Conservation (phyloP, 2,329 filamentous ascomycete species). For the Dothideomycetes sp. region DNA sequence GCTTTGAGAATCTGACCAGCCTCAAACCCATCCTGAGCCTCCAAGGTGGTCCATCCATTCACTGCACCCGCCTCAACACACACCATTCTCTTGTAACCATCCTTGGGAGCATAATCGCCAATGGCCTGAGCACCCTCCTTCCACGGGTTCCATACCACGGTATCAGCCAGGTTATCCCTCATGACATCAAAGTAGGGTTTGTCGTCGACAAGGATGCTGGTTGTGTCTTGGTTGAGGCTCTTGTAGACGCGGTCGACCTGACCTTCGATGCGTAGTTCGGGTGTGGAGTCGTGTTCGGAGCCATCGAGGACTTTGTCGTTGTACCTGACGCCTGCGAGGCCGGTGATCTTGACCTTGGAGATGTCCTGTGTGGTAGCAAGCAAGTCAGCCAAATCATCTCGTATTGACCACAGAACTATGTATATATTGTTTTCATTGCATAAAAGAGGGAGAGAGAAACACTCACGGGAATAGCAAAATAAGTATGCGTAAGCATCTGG, state of each 20-base stretch:
- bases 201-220: slow-evolving; percentile 52
- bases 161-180: slow-evolving; percentile 74
- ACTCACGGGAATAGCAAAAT: slow-evolving; percentile 67
- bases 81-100: slow-evolving; percentile 86
- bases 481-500: slow-evolving; percentile 84
- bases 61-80: slow-evolving; percentile 89
- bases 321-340: slow-evolving; percentile 67
- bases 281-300: slow-evolving; percentile 52
- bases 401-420: not conserved
- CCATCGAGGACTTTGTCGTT: slow-evolving; percentile 70
- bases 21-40: slow-evolving; percentile 63
- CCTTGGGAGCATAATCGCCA: slow-evolving; percentile 78
- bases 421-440: too few species aligned
- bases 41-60: slow-evolving; percentile 69
- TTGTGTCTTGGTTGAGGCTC: slow-evolving; percentile 48
- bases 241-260: slow-evolving; percentile 88
- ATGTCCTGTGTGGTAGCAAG: slow-evolving; percentile 55
- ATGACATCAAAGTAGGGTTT: slow-evolving; percentile 60
- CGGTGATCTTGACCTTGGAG: slow-evolving; percentile 56
- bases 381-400: not conserved
- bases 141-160: slow-evolving; percentile 98
- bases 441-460: not conserved
- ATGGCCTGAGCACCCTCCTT: slow-evolving; percentile 71
- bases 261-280: slow-evolving; percentile 56
- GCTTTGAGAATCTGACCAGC: slow-evolving; percentile 45